A percentile compares a stretch with the other conserved stretches of the same genome.
Evolutionary conservation across 2,329 filamentous ascomycete genomes (phyloP).

Genomic region (Rutstroemia sp.): DNA sequence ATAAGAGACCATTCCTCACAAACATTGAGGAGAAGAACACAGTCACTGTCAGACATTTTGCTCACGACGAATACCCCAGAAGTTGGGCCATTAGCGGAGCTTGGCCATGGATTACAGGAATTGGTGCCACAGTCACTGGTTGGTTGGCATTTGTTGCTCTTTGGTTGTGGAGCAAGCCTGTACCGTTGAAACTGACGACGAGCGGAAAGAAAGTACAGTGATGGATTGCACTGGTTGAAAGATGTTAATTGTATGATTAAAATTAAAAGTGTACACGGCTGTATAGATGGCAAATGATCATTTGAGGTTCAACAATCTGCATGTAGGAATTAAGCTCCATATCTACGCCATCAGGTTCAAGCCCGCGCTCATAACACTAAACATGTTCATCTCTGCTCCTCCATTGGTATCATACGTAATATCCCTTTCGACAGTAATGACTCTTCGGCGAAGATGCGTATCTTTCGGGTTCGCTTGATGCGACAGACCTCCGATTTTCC

Average conservation of each 20-base stretch:
- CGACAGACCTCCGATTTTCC: no score
- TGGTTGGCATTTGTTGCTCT: slow-evolving; percentile 80
- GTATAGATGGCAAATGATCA: slow-evolving; percentile 9
- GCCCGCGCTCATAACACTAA: no score
- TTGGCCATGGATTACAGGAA: slow-evolving; percentile 90
- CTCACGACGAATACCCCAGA: slow-evolving; percentile 92
- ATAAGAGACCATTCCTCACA: slow-evolving; percentile 88
- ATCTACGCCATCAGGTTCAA: no score
- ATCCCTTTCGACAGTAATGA: no score
- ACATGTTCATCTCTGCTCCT: no score
- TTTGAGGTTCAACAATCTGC: neutral
- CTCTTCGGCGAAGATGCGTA: no score
- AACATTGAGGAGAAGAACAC: slow-evolving; percentile 90
- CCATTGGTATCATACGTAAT: no score
- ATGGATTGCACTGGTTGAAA: slow-evolving; percentile 4
- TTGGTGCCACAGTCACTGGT: slow-evolving; percentile 73
- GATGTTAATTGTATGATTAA: slow-evolving; percentile 23
- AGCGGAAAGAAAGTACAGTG: slow-evolving; percentile 36
- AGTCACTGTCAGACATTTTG: slow-evolving; percentile 91
- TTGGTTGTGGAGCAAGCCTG: slow-evolving; percentile 74
- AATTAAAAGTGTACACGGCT: slow-evolving; percentile 21
- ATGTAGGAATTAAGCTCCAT: no score
- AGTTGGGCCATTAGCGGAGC: slow-evolving; percentile 85
- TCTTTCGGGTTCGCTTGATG: no score
- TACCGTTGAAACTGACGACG: slow-evolving; percentile 25